Evolutionary conservation across 176 grass and related monocot genomes (phyloP).

Genomic region (Oryza meridionalis): DNA sequence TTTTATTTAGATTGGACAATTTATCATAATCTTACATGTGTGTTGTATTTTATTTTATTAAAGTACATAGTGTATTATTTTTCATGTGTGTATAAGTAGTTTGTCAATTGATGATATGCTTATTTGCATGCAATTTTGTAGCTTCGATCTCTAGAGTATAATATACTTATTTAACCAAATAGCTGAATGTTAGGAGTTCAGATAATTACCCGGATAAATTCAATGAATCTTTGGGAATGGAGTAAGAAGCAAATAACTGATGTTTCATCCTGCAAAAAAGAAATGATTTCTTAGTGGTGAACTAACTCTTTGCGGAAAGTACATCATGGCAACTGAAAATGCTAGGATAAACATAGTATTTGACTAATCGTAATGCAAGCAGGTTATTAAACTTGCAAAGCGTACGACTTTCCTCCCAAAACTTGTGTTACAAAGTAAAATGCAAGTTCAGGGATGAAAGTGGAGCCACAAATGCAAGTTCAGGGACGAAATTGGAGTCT

Average conservation of each 20-base stretch:
- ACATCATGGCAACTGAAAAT: slow-evolving; percentile 19
- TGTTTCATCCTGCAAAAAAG: slow-evolving; percentile 73
- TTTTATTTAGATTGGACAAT: not conserved
- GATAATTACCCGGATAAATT: slow-evolving; percentile 86
- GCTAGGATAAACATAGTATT: not conserved
- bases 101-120: not conserved
- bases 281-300: not conserved
- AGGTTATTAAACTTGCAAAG: not conserved
- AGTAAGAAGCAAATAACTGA: slow-evolving; percentile 96
- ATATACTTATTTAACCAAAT: slow-evolving; percentile 15
- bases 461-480: not conserved
- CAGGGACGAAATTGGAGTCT: not conserved
- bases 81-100: not conserved
- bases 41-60: not conserved
- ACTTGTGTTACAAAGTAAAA: not conserved
- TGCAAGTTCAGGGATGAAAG: not conserved
- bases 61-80: not conserved
- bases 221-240: slow-evolving; percentile 94
- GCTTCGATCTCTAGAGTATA: not conserved
- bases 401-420: not conserved
- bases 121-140: not conserved
- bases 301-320: slow-evolving; percentile 21
- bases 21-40: not conserved
- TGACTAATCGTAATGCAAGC: not conserved
- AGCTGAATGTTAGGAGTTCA: slow-evolving; percentile 12